These are phyloP conservation scores for Neurospora hispaniola DNA, from an alignment of 495 filamentous ascomycete genomes.

Conservation along the genomic window DNA sequence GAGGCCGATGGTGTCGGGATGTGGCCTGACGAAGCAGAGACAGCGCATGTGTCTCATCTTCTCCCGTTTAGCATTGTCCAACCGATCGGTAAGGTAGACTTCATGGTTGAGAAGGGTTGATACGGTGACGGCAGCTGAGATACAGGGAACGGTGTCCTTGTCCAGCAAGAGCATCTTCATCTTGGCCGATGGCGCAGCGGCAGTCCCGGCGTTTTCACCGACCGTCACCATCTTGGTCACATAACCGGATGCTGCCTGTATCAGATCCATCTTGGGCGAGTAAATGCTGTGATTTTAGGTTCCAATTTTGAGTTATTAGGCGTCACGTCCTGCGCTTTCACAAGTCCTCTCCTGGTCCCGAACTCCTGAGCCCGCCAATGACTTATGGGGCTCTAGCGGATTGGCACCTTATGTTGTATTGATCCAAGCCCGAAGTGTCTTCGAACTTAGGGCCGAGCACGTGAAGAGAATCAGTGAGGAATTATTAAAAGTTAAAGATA, in stretches of 20 bases:
- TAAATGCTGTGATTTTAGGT: not conserved
- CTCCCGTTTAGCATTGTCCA: conserved; percentile 84
- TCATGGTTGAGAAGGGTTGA: conserved; percentile 93
- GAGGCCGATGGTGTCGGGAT: conserved; percentile 79
- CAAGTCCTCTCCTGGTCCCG: not conserved
- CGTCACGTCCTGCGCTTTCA: not conserved
- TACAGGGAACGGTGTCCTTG: conserved; percentile 85
- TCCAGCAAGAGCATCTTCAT: conserved; percentile 98
- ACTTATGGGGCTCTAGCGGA: not conserved
- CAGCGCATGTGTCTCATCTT: conserved; percentile 97
- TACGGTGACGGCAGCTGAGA: conserved; percentile 91
- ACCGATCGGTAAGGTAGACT: conserved; percentile 91
- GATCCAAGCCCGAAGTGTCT: not conserved
- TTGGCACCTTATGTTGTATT: not conserved
- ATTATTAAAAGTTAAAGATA: not conserved
- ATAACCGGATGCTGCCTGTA: conserved; percentile 86
- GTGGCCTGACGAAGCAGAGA: conserved; percentile 85
- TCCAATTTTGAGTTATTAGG: not conserved
- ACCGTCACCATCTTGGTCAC: conserved; percentile 93
- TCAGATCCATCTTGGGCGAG: conserved; percentile 67
- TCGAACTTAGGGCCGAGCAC: not conserved
- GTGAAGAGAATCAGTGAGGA: not conserved
- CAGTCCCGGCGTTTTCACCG: conserved; percentile 51
- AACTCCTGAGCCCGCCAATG: not conserved
- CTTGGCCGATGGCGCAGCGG: conserved; percentile 68